phyloP scores from a whole-genome alignment of 1,139 yeast species.

The Taphrina betulina region DNA sequence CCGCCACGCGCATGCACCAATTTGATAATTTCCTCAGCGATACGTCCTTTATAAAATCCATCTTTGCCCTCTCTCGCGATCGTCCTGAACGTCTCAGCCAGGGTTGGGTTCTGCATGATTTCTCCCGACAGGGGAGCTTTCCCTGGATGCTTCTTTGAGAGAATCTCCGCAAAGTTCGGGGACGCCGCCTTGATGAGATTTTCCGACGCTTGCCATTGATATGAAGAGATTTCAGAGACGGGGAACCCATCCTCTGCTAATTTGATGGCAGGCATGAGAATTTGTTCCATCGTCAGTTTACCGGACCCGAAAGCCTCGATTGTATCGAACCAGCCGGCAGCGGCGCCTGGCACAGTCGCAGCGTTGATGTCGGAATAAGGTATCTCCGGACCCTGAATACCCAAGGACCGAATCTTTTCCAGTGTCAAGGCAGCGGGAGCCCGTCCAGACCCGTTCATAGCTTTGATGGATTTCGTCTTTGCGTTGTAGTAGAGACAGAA shows the following conservation, averaged over 20 bases:
- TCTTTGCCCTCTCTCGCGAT: constrained; percentile 60
- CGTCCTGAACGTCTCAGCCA: constrained; percentile 56
- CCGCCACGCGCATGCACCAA: constrained; percentile 58
- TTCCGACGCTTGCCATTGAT: constrained; percentile 53
- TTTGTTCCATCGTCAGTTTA: constrained; percentile 57
- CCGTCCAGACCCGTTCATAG: constrained; percentile 76
- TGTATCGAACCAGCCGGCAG: constrained; percentile 75
- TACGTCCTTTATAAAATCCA: constrained; percentile 67
- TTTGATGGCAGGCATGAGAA: constrained; percentile 63
- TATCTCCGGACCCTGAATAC: constrained; percentile 48
- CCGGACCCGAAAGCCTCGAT: constrained; percentile 71
- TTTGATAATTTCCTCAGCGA: constrained; percentile 64
- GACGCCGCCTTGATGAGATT: constrained; percentile 45
- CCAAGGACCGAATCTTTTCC: constrained; percentile 52
- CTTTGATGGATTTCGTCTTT: constrained; percentile 54
- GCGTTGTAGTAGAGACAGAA: constrained; percentile 64
- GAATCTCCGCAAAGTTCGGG: constrained; percentile 48
- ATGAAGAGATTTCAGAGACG: constrained; percentile 59
- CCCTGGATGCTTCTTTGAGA: constrained; percentile 43
- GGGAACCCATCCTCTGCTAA: constrained; percentile 69
- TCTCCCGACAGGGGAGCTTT: constrained; percentile 63
- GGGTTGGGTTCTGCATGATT: constrained; percentile 52
- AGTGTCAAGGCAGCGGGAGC: constrained; percentile 57
- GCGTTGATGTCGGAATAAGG: constrained; percentile 56
- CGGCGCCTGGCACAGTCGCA: constrained; percentile 74